These are phyloP conservation scores for Penicillium griseofulvum DNA, from an alignment of 2,329 filamentous ascomycete species.

Conservation along the genomic window DNA sequence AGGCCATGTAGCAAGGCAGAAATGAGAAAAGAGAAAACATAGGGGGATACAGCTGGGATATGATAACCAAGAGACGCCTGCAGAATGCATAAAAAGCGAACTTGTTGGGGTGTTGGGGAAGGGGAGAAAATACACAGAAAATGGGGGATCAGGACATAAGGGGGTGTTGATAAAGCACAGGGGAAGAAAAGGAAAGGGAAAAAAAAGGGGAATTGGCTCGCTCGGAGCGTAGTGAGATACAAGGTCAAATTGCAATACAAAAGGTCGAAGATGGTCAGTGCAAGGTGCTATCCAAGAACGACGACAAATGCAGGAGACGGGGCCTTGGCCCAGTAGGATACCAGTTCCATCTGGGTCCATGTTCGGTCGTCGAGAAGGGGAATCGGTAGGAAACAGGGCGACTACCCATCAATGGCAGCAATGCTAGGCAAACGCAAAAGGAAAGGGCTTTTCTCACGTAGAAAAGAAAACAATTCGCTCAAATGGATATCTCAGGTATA, in stretches of 20 bases:
- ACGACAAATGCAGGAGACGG: conserved; percentile 20
- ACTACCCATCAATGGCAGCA: conserved; percentile 13
- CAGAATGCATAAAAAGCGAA: conserved; percentile 36
- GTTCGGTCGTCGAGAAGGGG: conserved; percentile 14
- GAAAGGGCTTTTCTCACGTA: conserved; percentile 22
- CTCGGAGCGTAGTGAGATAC: conserved; percentile 20
- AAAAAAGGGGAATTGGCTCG: conserved; percentile 14
- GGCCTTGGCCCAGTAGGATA: conserved; percentile 15
- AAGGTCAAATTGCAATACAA: conserved; percentile 16
- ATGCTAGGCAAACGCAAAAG: conserved; percentile 14
- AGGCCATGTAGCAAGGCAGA: conserved; percentile 18
- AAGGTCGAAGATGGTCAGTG: conserved; percentile 13
- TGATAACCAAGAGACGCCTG: conserved; percentile 36
- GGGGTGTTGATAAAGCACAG: conserved; percentile 22
- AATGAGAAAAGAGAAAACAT: conserved; percentile 16
- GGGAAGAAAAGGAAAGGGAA: conserved; percentile 19
- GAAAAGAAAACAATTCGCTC: conserved; percentile 26
- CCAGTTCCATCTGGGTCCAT: conserved; percentile 21
- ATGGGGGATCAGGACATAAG: conserved; percentile 22
- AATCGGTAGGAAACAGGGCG: conserved; percentile 8
- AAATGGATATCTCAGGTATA: conserved; percentile 30
- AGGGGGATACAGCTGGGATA: conserved; percentile 20
- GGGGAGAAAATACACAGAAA: conserved; percentile 18
- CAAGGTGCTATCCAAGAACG: conserved; percentile 8
- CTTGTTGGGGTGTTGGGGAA: conserved; percentile 7